Evolutionary conservation across 2,329 filamentous ascomycete genomes (phyloP).

Genomic region (Scedosporium apiospermum): DNA sequence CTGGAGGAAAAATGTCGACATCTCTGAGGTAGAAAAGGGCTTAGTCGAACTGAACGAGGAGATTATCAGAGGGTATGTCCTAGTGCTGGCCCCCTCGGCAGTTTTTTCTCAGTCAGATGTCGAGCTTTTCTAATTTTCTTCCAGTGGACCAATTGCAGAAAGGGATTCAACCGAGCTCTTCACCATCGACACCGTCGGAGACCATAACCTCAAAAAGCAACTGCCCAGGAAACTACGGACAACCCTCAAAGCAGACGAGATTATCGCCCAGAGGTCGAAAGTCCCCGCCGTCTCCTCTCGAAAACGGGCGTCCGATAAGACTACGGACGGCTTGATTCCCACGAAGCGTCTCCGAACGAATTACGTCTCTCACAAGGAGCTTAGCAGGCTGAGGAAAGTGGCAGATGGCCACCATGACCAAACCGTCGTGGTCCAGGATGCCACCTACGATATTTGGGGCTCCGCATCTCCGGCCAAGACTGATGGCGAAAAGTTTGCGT

Average conservation of each 20-base stretch:
- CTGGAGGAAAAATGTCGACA: slow-evolving; percentile 96
- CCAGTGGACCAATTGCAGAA: slow-evolving; percentile 76
- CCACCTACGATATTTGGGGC: slow-evolving; percentile 73
- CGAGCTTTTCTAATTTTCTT: neutral
- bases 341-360: slow-evolving; percentile 68
- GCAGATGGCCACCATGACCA: slow-evolving; percentile 62
- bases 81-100: neutral
- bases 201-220: slow-evolving; percentile 54
- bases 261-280: slow-evolving; percentile 74
- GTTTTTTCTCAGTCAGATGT: neutral
- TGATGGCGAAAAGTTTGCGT: slow-evolving; percentile 27
- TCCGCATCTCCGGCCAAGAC: slow-evolving; percentile 23
- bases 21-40: slow-evolving; percentile 75
- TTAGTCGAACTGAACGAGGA: slow-evolving; percentile 79
- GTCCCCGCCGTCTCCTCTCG: slow-evolving; percentile 69
- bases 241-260: slow-evolving; percentile 89
- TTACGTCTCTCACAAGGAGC: slow-evolving; percentile 78
- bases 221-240: slow-evolving; percentile 50
- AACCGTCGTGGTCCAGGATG: slow-evolving; percentile 47
- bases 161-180: slow-evolving; percentile 79
- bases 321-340: slow-evolving; percentile 63
- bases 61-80: slow-evolving; percentile 71
- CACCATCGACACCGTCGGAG: slow-evolving; percentile 66
- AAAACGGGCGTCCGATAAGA: slow-evolving; percentile 64
- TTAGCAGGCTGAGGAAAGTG: slow-evolving; percentile 65